Evolutionary conservation across 306 rosid genomes (phyloP).

Genomic region (Fragaria ananassa): DNA sequence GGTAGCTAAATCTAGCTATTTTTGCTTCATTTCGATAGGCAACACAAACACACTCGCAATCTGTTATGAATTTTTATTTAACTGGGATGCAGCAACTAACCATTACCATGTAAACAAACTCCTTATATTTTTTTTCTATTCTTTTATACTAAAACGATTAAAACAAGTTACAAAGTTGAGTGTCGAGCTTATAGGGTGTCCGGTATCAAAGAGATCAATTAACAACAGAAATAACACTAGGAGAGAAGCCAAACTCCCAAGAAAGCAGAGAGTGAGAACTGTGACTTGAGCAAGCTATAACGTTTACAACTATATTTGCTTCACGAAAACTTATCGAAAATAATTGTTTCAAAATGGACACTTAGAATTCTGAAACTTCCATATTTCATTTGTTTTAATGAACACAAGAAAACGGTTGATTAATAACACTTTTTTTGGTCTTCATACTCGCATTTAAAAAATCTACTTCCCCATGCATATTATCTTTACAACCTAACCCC

Average conservation of each 20-base stretch:
- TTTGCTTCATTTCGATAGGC: not conserved
- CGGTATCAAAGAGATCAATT: too few species aligned
- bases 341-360: too few species aligned
- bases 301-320: too few species aligned
- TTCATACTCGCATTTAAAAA: not conserved
- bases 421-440: not conserved
- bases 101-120: not conserved
- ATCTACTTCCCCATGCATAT: not conserved
- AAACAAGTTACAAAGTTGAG: too few species aligned
- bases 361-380: not conserved
- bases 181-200: too few species aligned
- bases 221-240: too few species aligned
- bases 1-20: not conserved
- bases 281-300: too few species aligned
- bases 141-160: too few species aligned
- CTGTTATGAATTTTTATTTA: too few species aligned
- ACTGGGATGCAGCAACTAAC: not conserved
- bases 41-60: not conserved
- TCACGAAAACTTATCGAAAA: too few species aligned
- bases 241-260: too few species aligned
- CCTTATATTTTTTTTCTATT: not conserved
- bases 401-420: not conserved
- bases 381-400: not conserved
- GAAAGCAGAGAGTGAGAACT: too few species aligned
- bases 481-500: not conserved